Conservation (phyloP, 768 basidiomycete species). For the Serendipita sp. region DNA sequence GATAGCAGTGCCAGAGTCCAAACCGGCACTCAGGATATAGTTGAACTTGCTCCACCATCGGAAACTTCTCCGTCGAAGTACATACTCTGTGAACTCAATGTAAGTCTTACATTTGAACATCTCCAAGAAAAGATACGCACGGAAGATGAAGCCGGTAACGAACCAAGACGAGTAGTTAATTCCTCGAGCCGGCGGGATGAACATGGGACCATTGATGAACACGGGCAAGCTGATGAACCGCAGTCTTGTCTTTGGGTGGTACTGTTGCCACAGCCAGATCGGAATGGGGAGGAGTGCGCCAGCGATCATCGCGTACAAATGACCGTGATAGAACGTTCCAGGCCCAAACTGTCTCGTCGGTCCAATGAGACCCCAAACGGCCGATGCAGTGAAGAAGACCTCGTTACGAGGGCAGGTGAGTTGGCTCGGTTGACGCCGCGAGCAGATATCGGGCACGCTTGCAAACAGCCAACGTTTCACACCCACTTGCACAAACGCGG, state of each 20-base stretch:
- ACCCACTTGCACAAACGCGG: slow-evolving; percentile 24
- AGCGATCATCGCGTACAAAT: slow-evolving; percentile 24
- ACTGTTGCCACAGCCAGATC: slow-evolving; percentile 23
- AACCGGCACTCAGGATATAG: slow-evolving; percentile 28
- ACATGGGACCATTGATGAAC: slow-evolving; percentile 24
- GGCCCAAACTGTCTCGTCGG: slow-evolving; percentile 26
- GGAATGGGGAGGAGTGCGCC: slow-evolving; percentile 29
- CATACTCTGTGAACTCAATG: slow-evolving; percentile 21
- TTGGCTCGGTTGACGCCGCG: slow-evolving; percentile 17
- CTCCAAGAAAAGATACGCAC: slow-evolving; percentile 15
- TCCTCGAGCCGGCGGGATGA: slow-evolving; percentile 27
- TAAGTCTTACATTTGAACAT: not conserved
- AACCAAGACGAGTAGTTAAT: slow-evolving; percentile 32
- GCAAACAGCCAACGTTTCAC: slow-evolving; percentile 25
- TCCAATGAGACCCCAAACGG: slow-evolving; percentile 34
- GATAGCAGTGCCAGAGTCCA: slow-evolving; percentile 28
- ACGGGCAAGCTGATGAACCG: slow-evolving; percentile 27
- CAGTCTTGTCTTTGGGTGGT: slow-evolving; percentile 22
- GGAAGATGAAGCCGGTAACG: slow-evolving; percentile 30
- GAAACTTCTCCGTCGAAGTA: slow-evolving; percentile 26
- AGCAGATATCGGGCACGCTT: slow-evolving; percentile 26
- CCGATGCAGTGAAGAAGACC: slow-evolving; percentile 26
- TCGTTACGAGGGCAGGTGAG: slow-evolving; percentile 26
- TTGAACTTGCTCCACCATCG: slow-evolving; percentile 40
- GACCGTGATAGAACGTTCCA: slow-evolving; percentile 24